phyloP scores from a whole-genome alignment of 495 filamentous ascomycete genomes.

The Aspergillus funiculosus region DNA sequence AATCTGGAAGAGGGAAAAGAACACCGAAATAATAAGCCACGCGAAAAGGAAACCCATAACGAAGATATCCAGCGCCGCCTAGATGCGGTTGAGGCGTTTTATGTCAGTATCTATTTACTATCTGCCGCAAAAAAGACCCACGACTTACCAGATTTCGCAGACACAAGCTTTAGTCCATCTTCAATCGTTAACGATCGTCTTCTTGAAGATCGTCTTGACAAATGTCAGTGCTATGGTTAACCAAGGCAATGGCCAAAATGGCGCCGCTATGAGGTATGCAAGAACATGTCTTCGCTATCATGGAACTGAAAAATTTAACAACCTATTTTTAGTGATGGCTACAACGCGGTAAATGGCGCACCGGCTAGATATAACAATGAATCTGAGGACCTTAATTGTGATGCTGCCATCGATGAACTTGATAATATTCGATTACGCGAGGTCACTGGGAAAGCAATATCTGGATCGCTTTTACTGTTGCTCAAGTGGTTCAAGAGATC shows the following conservation, averaged over 20 bases:
- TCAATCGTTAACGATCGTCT: conserved; percentile 89
- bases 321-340: conserved; percentile 26
- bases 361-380: conserved; percentile 24
- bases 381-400: conserved; percentile 29
- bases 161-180: conserved; percentile 70
- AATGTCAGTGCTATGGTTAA: conserved; percentile 66
- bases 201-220: conserved; percentile 77
- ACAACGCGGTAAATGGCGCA: conserved; percentile 28
- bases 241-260: conserved; percentile 45
- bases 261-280: conserved; percentile 34
- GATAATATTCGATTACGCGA: conserved; percentile 76
- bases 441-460: conserved; percentile 84
- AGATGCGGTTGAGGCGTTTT: conserved; percentile 73
- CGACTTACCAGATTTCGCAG: conserved; percentile 41
- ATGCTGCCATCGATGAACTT: conserved; percentile 59
- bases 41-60: conserved; percentile 53
- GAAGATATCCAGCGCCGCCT: conserved; percentile 57
- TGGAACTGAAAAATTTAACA: conserved; percentile 4
- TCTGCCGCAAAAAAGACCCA: neutral
- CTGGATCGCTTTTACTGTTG: conserved; percentile 73
- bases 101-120: conserved; percentile 52
- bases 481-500: conserved; percentile 97
- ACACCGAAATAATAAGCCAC: conserved; percentile 23
- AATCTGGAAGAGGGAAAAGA: conserved; percentile 23
- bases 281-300: neutral